Evolutionary conservation across 1,139 yeast species (phyloP), one percentile per base, ranked within the genome.

Genomic region (Magnusiomyces sp.): DNA sequence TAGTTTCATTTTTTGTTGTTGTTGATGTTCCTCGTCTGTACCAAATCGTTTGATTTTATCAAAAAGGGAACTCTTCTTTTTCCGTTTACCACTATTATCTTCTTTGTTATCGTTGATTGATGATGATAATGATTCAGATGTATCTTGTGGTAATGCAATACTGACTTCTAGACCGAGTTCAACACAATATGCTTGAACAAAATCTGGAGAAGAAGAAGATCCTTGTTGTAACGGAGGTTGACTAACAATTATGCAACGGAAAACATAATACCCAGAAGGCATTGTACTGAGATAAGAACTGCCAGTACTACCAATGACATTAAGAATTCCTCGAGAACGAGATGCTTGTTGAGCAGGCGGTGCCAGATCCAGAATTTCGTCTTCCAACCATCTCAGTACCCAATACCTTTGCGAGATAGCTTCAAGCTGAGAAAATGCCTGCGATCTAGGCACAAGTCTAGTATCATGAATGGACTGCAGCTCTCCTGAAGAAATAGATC

Each of bases 101-200:
- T 13, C 7, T 34, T 6, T 6, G 14, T 34, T 17, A n/a, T n/a
- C n/a, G n/a, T n/a, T n/a, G n/a, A n/a, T n/a, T n/a, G n/a, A n/a
- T n/a, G n/a, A n/a, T n/a, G n/a, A n/a, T n/a, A n/a, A n/a, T n/a
- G n/a, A n/a, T n/a, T n/a, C n/a, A n/a, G n/a, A n/a, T n/a, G n/a
- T n/a, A n/a, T n/a, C n/a, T 14, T 29, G 32, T 5, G 32, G 42
- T 4, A 32, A 31, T 38, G 33, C 33, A 16, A 62, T 53, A 37
- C 59, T 61, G 1, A 62, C 64, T 14, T 49, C 55, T 42, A 56
- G 43, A 9, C 56, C 60, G 17, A 62, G 56, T 37, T 62, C 66
- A 13, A 60, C 53, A 47, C 66, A 62, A 45, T 53, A 62, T 2
- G 62, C 66, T 32, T 47, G 46, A 1, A 62, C 62, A 19, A 58